These are phyloP conservation scores for Candida glaebosa DNA, from an alignment of 805 yeast genomes.

Conservation along the genomic window DNA sequence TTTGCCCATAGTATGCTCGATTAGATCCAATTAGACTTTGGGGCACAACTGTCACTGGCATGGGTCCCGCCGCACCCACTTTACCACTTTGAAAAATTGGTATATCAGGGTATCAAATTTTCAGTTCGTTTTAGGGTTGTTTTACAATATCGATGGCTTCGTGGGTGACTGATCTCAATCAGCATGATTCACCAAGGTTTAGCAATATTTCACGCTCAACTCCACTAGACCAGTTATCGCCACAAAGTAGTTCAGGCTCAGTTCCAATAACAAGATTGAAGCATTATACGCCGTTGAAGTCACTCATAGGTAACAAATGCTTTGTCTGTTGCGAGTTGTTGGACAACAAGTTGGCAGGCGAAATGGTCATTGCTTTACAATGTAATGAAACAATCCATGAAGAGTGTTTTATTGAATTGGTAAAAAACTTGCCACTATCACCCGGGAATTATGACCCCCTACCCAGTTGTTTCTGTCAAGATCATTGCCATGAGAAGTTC, in stretches of 20 bases:
- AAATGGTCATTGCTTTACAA: constrained; percentile 1
- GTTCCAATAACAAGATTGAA: background rate
- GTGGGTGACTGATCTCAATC: too few relatives aligned
- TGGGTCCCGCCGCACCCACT: constrained; percentile 1
- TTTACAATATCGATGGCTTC: too few relatives aligned
- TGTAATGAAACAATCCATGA: constrained; percentile 2
- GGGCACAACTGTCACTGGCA: too few relatives aligned
- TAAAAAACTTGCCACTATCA: background rate
- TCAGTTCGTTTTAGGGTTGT: background rate
- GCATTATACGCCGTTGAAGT: background rate
- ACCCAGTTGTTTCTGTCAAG: background rate
- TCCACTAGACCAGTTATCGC: background rate
- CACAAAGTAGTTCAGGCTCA: background rate
- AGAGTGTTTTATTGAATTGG: constrained; percentile 3
- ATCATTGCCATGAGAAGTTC: background rate
- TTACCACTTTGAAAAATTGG: background rate
- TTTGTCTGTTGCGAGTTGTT: constrained; percentile 3
- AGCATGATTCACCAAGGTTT: too few relatives aligned
- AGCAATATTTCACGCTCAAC: background rate
- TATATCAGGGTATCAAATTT: too few relatives aligned
- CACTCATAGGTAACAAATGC: background rate
- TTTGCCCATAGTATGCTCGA: too few relatives aligned
- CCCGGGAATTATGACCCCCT: background rate
- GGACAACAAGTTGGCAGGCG: background rate
- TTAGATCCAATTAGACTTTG: too few relatives aligned